Evolutionary conservation across 2,329 filamentous ascomycete genomes (phyloP).

Genomic region (Fragosphaeria purpurea): DNA sequence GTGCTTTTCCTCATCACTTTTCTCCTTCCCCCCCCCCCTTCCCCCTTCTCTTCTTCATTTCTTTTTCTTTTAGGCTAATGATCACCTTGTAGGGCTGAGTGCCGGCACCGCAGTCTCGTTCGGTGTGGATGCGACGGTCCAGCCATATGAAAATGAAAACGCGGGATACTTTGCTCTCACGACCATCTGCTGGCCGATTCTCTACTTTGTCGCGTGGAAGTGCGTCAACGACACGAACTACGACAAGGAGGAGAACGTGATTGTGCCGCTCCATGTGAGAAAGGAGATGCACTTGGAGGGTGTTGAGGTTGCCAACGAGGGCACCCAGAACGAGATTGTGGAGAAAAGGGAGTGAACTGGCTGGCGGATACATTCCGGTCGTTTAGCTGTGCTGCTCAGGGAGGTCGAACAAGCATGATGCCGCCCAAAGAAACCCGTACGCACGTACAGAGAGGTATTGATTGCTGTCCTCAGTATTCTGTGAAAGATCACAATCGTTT

Average conservation of each 20-base stretch:
- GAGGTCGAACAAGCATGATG: too few species aligned
- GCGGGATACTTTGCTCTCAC: constrained; percentile 4
- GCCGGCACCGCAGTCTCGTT: constrained; percentile 4
- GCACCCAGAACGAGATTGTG: not conserved
- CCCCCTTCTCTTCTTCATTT: too few species aligned
- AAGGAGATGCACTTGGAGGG: constrained; percentile 1
- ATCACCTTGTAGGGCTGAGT: not conserved
- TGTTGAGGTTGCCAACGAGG: not conserved
- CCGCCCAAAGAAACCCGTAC: too few species aligned
- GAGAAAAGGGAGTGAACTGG: too few species aligned
- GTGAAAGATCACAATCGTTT: too few species aligned
- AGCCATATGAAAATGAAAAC: constrained; percentile 6
- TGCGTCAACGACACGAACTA: constrained; percentile 6
- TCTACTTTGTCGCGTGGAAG: constrained; percentile 1
- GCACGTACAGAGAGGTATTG: too few species aligned
- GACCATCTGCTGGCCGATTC: constrained; percentile 5
- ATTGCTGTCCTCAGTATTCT: too few species aligned
- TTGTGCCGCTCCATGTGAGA: constrained; percentile 4
- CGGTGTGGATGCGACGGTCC: constrained; percentile 2
- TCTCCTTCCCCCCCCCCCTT: too few species aligned
- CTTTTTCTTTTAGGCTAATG: not conserved
- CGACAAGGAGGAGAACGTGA: constrained; percentile 1
- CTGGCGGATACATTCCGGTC: too few species aligned
- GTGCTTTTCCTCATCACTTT: too few species aligned
- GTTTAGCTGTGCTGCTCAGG: too few species aligned